These are phyloP conservation scores for Cordyceps tenuipes DNA, from an alignment of 2,329 filamentous ascomycete species.

Conservation along the genomic window DNA sequence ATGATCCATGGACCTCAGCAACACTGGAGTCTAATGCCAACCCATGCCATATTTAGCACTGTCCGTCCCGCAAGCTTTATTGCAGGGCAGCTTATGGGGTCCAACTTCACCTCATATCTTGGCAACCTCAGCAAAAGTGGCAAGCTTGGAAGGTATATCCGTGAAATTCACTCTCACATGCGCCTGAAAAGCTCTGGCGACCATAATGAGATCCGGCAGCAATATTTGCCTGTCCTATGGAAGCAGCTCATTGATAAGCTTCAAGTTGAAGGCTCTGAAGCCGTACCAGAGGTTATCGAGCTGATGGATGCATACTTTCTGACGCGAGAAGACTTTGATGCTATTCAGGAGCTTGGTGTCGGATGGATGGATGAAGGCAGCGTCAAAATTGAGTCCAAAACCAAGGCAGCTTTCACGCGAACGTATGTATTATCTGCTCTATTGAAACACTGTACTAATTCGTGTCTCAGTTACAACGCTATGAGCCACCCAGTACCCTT, in stretches of 20 bases:
- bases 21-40: constrained; percentile 97
- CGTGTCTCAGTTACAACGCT: constrained; percentile 63
- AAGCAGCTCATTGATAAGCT: constrained; percentile 67
- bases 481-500: constrained; percentile 86
- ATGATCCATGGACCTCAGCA: constrained; percentile 99
- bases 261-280: constrained; percentile 70
- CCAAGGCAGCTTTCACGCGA: constrained; percentile 84
- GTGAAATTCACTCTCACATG: constrained; percentile 97
- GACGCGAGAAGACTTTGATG: constrained; percentile 90
- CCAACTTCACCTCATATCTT: constrained; percentile 83
- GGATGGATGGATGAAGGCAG: constrained; percentile 70
- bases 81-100: constrained; percentile 65
- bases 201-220: constrained; percentile 85
- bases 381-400: constrained; percentile 72
- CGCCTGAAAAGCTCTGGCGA: constrained; percentile 83
- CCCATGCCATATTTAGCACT: constrained; percentile 91
- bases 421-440: constrained; percentile 48
- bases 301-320: constrained; percentile 97
- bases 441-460: constrained; percentile 3
- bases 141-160: constrained; percentile 70
- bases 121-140: constrained; percentile 87
- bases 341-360: constrained; percentile 82
- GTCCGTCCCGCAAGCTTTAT: constrained; percentile 85
- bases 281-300: constrained; percentile 74
- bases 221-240: constrained; percentile 88